A percentile compares a stretch with the other conserved stretches of the same genome.
Evolutionary conservation across 148 eudicot genomes (phyloP).

Genomic region (Chenopodium berlandieri): DNA sequence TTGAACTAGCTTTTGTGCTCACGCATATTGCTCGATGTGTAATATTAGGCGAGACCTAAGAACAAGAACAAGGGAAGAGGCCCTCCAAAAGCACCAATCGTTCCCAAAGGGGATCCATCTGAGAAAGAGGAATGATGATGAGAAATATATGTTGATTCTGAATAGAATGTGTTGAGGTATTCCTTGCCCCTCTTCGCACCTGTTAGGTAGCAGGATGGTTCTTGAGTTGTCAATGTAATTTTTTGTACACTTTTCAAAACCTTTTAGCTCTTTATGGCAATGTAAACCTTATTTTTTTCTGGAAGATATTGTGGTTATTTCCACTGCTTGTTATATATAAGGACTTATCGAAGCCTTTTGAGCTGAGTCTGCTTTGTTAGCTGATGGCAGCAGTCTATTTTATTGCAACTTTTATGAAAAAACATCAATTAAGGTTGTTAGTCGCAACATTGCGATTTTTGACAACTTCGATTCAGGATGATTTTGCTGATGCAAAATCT

Average conservation of each 20-base stretch:
- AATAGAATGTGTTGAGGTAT: constrained; percentile 21
- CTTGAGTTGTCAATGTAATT: constrained; percentile 21
- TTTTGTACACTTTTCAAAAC: not conserved
- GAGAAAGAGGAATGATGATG: constrained; percentile 36
- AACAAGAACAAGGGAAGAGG: constrained; percentile 64
- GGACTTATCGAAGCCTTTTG: not conserved
- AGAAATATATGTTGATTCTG: constrained; percentile 21
- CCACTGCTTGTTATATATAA: not conserved
- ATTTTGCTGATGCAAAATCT: not conserved
- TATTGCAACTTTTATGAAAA: not conserved
- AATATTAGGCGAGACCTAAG: constrained; percentile 53
- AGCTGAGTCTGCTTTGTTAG: not conserved
- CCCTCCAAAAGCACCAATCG: constrained; percentile 43
- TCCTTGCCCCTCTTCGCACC: constrained; percentile 4
- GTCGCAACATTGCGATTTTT: not conserved
- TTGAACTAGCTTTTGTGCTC: not conserved
- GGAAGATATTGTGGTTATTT: constrained; percentile 1
- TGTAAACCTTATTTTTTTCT: constrained; percentile 12
- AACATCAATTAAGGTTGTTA: too few relatives aligned
- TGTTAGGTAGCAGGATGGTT: constrained; percentile 17
- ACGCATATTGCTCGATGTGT: not conserved
- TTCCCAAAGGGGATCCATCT: constrained; percentile 45
- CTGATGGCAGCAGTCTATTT: not conserved
- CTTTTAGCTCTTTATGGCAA: constrained; percentile 5
- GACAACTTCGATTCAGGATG: not conserved